phyloP scores from a whole-genome alignment of 1,284 basidiomycete genomes.

The Cutaneotrichosporon sp. region DNA sequence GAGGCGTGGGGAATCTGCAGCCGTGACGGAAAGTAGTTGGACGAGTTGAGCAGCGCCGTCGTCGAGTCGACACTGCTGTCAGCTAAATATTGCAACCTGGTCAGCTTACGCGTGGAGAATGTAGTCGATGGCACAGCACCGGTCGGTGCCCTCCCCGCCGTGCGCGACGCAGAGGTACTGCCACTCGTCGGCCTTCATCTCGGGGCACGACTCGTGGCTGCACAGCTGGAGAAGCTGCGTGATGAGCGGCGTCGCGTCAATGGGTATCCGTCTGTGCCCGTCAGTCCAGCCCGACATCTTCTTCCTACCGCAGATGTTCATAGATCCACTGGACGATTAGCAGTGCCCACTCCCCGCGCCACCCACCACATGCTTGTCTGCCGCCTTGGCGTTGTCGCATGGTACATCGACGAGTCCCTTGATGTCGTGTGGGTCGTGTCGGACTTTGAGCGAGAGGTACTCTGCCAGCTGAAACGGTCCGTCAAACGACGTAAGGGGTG shows the following conservation, averaged over 20 bases:
- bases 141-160: constrained; percentile 48
- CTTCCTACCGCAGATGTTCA: constrained; percentile 72
- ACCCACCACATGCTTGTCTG: constrained; percentile 50
- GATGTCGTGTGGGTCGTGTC: constrained; percentile 80
- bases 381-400: constrained; percentile 42
- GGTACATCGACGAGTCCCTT: constrained; percentile 73
- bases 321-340: constrained; percentile 82
- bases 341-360: too few relatives aligned
- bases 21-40: constrained; percentile 83
- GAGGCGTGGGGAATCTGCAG: constrained; percentile 74
- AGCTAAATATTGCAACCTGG: constrained; percentile 62
- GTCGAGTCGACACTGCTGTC: constrained; percentile 86
- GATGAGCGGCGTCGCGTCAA: constrained; percentile 85
- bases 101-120: constrained; percentile 70
- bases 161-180: constrained; percentile 93
- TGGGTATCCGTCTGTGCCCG: constrained; percentile 69
- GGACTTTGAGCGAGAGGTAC: constrained; percentile 82
- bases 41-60: constrained; percentile 85
- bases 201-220: constrained; percentile 73
- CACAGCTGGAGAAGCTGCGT: constrained; percentile 81
- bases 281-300: not conserved
- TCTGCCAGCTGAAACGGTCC: constrained; percentile 93
- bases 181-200: constrained; percentile 98
- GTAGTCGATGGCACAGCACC: constrained; percentile 97
- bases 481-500: constrained; percentile 54